phyloP scores from a whole-genome alignment of 176 grass and related monocot genomes.

The Ananas comosus region DNA sequence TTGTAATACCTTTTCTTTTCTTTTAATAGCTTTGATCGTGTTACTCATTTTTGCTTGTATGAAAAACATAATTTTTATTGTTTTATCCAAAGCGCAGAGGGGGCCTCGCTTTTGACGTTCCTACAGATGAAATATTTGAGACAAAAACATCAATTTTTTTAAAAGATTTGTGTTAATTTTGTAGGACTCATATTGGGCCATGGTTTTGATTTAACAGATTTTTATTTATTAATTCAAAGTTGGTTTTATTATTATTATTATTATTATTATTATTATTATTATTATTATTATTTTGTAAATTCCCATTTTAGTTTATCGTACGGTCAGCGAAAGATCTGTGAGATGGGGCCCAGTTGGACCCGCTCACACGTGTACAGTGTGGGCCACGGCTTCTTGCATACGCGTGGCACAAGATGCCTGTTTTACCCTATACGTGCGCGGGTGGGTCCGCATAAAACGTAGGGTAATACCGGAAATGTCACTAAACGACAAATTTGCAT shows the following conservation, averaged over 20 bases:
- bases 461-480: constrained; percentile 12
- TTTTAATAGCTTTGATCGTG: too few relatives aligned
- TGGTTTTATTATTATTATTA: background rate
- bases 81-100: too few relatives aligned
- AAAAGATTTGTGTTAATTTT: too few relatives aligned
- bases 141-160: too few relatives aligned
- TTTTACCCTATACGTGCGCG: background rate
- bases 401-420: constrained; percentile 6
- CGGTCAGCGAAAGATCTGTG: constrained; percentile 2
- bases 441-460: background rate
- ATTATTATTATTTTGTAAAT: too few relatives aligned
- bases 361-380: constrained; percentile 11
- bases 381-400: constrained; percentile 7
- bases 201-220: background rate
- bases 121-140: too few relatives aligned
- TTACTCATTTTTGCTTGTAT: too few relatives aligned
- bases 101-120: too few relatives aligned
- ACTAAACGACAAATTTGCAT: constrained; percentile 27
- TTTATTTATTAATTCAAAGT: constrained; percentile 2
- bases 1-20: too few relatives aligned
- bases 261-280: too few relatives aligned
- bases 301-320: constrained; percentile 10
- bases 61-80: too few relatives aligned
- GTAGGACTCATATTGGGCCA: too few relatives aligned
- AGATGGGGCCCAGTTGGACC: constrained; percentile 5